Percentiles rank a stretch among this genome's conserved stretches.
Evolutionary conservation across 176 grass and related monocot genomes (phyloP).

Genomic region (Juncus inflexus): DNA sequence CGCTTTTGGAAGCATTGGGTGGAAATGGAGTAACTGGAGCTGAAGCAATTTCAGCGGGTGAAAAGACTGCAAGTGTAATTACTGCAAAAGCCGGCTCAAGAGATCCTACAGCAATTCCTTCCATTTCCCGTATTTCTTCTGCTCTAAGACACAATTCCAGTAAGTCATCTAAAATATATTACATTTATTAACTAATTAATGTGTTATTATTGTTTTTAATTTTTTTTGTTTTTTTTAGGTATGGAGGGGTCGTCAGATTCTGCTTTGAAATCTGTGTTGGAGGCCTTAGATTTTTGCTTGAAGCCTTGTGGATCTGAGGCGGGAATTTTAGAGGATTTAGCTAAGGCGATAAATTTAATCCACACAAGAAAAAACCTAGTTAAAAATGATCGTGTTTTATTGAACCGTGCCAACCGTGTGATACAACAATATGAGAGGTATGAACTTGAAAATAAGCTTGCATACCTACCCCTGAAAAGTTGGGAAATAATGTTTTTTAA

Average conservation of each 20-base stretch:
- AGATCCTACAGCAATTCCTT: conserved; percentile 93
- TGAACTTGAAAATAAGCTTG: conserved; percentile 8
- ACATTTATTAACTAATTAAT: neutral
- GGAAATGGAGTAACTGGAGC: conserved; percentile 56
- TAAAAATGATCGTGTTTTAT: conserved; percentile 81
- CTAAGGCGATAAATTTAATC: conserved; percentile 82
- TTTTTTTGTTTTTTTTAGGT: conserved; percentile 38
- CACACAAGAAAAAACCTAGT: conserved; percentile 71
- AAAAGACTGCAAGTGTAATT: conserved; percentile 80
- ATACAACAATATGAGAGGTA: conserved; percentile 99
- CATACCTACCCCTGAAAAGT: neutral
- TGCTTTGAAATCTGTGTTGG: conserved; percentile 82
- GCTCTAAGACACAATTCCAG: conserved; percentile 69
- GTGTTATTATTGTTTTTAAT: neutral
- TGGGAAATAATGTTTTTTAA: neutral
- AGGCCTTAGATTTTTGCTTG: conserved; percentile 75
- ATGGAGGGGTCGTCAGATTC: conserved; percentile 68
- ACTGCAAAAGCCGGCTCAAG: conserved; percentile 90
- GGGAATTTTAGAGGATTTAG: conserved; percentile 86
- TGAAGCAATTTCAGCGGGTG: conserved; percentile 80
- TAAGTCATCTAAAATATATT: conserved; percentile 29
- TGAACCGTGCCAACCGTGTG: conserved; percentile 75
- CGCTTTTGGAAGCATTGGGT: conserved; percentile 79
- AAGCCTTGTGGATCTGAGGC: conserved; percentile 94
- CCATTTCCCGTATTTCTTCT: conserved; percentile 81